Evolutionary conservation across 306 rosid genomes (phyloP).

Genomic region (Lathyrus tuberosus): DNA sequence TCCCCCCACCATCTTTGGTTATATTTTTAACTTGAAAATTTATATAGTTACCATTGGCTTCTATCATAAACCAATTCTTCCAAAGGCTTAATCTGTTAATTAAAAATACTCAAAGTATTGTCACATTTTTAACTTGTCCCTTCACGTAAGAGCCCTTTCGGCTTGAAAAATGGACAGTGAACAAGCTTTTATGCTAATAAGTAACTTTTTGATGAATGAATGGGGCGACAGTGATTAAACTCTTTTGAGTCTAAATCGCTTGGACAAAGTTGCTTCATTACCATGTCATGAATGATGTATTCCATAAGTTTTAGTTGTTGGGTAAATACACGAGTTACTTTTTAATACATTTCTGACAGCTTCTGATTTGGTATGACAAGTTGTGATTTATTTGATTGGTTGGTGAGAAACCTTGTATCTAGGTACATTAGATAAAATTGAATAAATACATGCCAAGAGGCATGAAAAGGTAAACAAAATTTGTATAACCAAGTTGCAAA

Average conservation of each 20-base stretch:
- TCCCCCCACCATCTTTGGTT: conserved; percentile 9
- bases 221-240: not conserved
- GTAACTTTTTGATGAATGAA: not conserved
- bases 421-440: not conserved
- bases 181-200: not conserved
- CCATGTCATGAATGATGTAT: not conserved
- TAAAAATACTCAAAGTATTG: not conserved
- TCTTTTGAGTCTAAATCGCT: not conserved
- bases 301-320: not conserved
- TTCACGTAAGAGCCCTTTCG: not conserved
- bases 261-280: not conserved
- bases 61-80: not conserved
- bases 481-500: not conserved
- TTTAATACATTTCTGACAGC: not conserved
- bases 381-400: not conserved
- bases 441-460: not conserved
- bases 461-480: not conserved
- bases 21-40: conserved; percentile 23
- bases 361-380: not conserved
- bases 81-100: not conserved
- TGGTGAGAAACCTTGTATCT: not conserved
- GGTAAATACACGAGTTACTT: not conserved
- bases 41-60: conserved; percentile 1
- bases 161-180: not conserved
- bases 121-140: not conserved